Evolutionary conservation across 2,329 filamentous ascomycete genomes (phyloP).

Genomic region (Seiridium cupressi): DNA sequence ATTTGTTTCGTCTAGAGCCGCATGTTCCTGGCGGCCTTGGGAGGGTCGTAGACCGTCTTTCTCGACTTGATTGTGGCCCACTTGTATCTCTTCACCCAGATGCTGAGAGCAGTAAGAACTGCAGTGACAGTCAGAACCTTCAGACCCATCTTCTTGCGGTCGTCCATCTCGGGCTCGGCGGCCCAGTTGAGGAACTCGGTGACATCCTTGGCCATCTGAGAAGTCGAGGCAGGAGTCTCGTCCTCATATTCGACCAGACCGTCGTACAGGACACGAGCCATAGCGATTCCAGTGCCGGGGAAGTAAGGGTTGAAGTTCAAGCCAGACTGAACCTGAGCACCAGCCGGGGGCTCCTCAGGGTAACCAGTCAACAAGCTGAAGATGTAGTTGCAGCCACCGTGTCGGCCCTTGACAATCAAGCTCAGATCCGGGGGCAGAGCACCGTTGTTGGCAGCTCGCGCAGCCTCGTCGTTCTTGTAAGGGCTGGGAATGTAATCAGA

Average conservation of each 20-base stretch:
- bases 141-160: slow-evolving; percentile 99
- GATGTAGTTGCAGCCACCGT: slow-evolving; percentile 98
- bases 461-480: slow-evolving; percentile 99
- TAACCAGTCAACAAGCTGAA: slow-evolving; percentile 97
- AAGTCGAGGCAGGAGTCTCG: slow-evolving; percentile 87
- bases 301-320: slow-evolving; percentile 99
- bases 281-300: slow-evolving; percentile 97
- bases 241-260: slow-evolving; percentile 98
- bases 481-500: slow-evolving; percentile 93
- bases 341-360: slow-evolving; percentile 91
- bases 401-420: slow-evolving; percentile 94
- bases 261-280: slow-evolving; percentile 98
- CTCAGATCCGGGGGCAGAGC: slow-evolving; percentile 96
- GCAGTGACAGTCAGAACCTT: slow-evolving; percentile 85
- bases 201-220: slow-evolving; percentile 99
- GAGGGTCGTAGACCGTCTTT: slow-evolving; percentile 87
- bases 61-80: slow-evolving; percentile 95
- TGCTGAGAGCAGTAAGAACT: slow-evolving; percentile 78
- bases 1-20: slow-evolving; percentile 38
- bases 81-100: slow-evolving; percentile 99
- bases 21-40: slow-evolving; percentile 49
- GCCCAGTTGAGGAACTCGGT: slow-evolving; percentile 99
- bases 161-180: slow-evolving; percentile 98
- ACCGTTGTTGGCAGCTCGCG: slow-evolving; percentile 96
- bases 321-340: slow-evolving; percentile 78